phyloP scores from a whole-genome alignment of 257 asterid genomes.

The Capsicum pubescens region DNA sequence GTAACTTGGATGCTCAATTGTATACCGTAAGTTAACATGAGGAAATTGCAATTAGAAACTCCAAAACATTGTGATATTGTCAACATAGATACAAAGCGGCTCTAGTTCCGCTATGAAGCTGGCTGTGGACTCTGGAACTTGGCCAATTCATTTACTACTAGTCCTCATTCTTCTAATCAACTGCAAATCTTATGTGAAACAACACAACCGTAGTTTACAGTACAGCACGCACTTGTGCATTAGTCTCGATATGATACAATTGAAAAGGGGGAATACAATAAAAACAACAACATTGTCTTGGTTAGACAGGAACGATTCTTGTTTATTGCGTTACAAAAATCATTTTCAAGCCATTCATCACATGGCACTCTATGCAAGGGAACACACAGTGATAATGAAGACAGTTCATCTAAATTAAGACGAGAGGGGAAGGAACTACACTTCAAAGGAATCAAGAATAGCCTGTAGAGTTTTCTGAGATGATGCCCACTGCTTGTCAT shows the following conservation, averaged over 20 bases:
- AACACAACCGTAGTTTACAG: not conserved
- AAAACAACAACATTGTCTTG: not conserved
- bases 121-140: too few relatives aligned
- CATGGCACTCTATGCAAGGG: not conserved
- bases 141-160: not conserved
- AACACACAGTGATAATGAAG: not conserved
- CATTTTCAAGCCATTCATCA: not conserved
- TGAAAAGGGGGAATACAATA: not conserved
- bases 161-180: not conserved
- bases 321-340: conserved; percentile 1
- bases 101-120: too few relatives aligned
- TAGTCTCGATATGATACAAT: not conserved
- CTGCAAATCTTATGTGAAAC: not conserved
- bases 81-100: too few relatives aligned
- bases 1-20: not conserved
- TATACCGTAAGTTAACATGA: not conserved
- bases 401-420: not conserved
- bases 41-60: not conserved
- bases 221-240: not conserved
- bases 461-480: conserved; percentile 78
- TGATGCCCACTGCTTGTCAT: conserved; percentile 82
- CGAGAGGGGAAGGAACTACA: conserved; percentile 39
- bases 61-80: not conserved
- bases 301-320: not conserved
- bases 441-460: conserved; percentile 82